Conservation (phyloP, 805 yeast genomes). For the Jamesozyma gamospora region DNA sequence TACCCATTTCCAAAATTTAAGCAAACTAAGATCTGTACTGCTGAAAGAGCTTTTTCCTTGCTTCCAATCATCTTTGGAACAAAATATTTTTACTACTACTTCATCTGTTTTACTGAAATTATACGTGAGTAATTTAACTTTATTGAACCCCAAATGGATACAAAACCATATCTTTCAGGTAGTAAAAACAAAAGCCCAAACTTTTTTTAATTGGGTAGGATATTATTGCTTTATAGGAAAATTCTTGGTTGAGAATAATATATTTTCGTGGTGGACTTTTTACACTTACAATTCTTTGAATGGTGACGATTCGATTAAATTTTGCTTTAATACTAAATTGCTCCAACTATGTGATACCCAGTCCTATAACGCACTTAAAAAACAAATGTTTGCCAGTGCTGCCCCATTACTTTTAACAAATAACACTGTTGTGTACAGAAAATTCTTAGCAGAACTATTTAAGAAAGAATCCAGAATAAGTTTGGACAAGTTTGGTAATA, state of each 20-base stretch:
- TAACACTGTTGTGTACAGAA: constrained; percentile 5
- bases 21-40: not conserved
- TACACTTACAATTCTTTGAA: constrained; percentile 18
- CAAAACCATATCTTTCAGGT: constrained; percentile 16
- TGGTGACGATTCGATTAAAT: constrained; percentile 5
- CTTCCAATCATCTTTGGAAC: not conserved
- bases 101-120: constrained; percentile 4
- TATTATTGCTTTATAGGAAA: constrained; percentile 20
- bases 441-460: constrained; percentile 12
- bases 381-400: constrained; percentile 12
- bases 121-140: constrained; percentile 7
- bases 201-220: constrained; percentile 13
- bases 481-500: constrained; percentile 1
- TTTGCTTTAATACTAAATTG: constrained; percentile 14
- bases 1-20: not conserved
- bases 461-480: constrained; percentile 9
- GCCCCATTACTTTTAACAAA: constrained; percentile 7
- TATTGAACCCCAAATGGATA: constrained; percentile 15
- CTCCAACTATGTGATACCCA: constrained; percentile 16
- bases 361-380: constrained; percentile 16
- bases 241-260: constrained; percentile 13
- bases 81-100: constrained; percentile 1
- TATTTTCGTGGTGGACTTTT: constrained; percentile 27
- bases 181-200: constrained; percentile 10
- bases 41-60: constrained; percentile 1